Evolutionary conservation across 257 asterid genomes (phyloP).

Genomic region (Marsdenia floribunda): DNA sequence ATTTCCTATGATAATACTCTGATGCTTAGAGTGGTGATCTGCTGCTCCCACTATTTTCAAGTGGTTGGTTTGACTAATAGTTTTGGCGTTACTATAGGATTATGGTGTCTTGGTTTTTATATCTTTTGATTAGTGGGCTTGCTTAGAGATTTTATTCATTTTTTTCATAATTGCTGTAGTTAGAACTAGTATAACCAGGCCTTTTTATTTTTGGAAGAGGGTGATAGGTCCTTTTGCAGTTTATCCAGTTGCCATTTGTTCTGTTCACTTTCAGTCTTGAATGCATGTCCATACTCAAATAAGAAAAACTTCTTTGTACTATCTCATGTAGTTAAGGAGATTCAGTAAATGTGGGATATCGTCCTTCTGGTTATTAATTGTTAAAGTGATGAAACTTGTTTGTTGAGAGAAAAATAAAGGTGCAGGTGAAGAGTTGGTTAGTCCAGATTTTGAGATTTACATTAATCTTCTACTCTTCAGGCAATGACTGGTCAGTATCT

Average conservation of each 20-base stretch:
- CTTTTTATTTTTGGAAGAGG: background rate
- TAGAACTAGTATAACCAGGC: background rate
- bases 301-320: background rate
- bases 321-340: background rate
- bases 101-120: background rate
- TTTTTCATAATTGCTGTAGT: background rate
- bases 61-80: background rate
- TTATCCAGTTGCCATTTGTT: background rate
- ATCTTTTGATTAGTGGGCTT: background rate
- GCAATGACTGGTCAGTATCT: constrained; percentile 98
- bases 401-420: background rate
- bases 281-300: background rate
- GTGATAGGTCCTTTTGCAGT: background rate
- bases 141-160: background rate
- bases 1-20: background rate
- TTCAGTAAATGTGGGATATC: background rate
- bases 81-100: background rate
- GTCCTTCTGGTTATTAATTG: background rate
- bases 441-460: background rate
- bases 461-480: constrained; percentile 29
- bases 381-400: background rate
- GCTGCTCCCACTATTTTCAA: background rate
- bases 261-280: background rate
- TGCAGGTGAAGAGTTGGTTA: background rate
- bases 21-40: background rate